phyloP scores from a whole-genome alignment of 208 protist species.

The Kentomonas sorsogonicus region DNA sequence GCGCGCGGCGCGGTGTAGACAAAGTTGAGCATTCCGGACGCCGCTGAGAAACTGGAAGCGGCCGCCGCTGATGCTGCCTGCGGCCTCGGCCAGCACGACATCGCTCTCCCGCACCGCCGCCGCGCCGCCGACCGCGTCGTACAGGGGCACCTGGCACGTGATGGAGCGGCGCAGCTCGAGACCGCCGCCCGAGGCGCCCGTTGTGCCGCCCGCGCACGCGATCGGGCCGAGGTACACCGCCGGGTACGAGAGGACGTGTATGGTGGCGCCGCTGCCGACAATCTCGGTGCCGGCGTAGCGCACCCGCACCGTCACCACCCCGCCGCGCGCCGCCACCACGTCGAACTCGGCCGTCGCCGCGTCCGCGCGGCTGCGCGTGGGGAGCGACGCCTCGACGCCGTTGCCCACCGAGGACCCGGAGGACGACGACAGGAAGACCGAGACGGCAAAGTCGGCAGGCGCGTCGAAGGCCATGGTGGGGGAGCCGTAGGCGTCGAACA shows the following conservation, averaged over 20 bases:
- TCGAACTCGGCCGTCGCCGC: constrained; percentile 33
- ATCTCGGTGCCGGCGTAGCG: constrained; percentile 7
- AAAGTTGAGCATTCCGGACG: constrained; percentile 28
- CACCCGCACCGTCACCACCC: constrained; percentile 26
- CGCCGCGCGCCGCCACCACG: constrained; percentile 19
- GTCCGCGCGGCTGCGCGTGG: constrained; percentile 22
- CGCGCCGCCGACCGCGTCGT: constrained; percentile 17
- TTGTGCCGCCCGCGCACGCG: constrained; percentile 22
- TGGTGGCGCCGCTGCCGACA: constrained; percentile 15
- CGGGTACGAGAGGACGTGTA: constrained; percentile 30
- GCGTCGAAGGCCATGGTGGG: constrained; percentile 30
- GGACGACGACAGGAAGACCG: too few species aligned
- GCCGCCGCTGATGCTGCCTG: constrained; percentile 25
- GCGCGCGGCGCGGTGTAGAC: constrained; percentile 25
- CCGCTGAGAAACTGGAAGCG: constrained; percentile 32
- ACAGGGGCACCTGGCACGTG: constrained; percentile 23
- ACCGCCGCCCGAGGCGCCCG: constrained; percentile 12
- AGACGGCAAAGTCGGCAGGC: constrained; percentile 24
- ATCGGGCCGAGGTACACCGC: constrained; percentile 27
- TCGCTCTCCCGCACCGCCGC: constrained; percentile 29
- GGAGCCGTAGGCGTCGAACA: constrained; percentile 24
- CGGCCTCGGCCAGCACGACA: constrained; percentile 32
- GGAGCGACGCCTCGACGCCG: constrained; percentile 20
- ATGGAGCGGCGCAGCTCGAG: constrained; percentile 30
- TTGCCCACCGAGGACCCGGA: constrained; percentile 16